Evolutionary conservation across 208 protist genomes (phyloP).

Genomic region (Crithidia bombi): DNA sequence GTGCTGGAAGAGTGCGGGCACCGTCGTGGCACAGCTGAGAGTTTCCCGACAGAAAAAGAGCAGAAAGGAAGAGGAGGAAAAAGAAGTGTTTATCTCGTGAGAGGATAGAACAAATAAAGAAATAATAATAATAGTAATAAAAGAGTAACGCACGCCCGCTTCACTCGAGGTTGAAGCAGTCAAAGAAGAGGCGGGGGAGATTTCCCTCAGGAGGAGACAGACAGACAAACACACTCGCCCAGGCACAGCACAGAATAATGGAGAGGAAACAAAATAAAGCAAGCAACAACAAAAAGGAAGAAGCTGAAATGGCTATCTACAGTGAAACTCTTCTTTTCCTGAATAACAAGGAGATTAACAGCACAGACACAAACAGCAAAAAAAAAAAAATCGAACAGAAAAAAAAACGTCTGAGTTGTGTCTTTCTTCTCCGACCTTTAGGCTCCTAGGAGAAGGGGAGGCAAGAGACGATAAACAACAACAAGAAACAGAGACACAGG

Average conservation of each 20-base stretch:
- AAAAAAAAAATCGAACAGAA: neutral
- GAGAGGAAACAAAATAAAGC: conserved; percentile 7
- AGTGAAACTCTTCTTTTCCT: too few species aligned
- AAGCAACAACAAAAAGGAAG: conserved; percentile 5
- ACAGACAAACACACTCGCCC: neutral
- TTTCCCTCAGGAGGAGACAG: neutral
- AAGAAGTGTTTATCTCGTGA: neutral
- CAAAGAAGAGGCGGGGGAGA: too few species aligned
- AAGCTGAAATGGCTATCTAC: too few species aligned
- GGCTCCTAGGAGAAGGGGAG: too few species aligned
- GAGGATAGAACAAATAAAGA: neutral
- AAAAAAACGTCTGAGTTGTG: too few species aligned
- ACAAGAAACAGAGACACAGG: too few species aligned
- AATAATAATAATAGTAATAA: neutral
- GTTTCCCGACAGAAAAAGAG: too few species aligned
- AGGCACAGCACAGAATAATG: neutral
- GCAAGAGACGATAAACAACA: too few species aligned
- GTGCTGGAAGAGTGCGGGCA: too few species aligned
- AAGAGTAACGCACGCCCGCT: neutral
- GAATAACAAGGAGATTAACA: neutral
- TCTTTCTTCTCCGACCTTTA: too few species aligned
- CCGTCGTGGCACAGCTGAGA: too few species aligned
- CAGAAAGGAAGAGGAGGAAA: neutral
- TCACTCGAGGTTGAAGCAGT: too few species aligned
- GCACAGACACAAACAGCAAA: neutral